Evolutionary conservation across 2,329 filamentous ascomycete genomes (phyloP).

Genomic region (Pseudopyrenochaeta lycopersici): DNA sequence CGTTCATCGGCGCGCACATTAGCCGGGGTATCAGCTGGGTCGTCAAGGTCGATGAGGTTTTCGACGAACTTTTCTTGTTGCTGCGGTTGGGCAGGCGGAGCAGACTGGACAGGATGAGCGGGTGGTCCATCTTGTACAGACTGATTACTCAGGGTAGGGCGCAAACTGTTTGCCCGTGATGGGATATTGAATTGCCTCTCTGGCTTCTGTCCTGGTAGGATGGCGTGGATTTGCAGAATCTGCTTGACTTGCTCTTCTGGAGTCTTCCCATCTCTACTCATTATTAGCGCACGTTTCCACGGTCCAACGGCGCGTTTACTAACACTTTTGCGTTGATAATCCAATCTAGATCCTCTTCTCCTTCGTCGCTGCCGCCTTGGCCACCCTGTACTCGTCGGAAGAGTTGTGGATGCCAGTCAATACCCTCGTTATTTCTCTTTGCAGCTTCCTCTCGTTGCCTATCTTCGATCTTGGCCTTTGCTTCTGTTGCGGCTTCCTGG

Average conservation of each 20-base stretch:
- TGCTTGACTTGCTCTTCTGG: constrained; percentile 79
- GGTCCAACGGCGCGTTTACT: constrained; percentile 35
- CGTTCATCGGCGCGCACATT: constrained; percentile 50
- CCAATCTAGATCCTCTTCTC: constrained; percentile 92
- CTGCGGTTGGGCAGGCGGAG: constrained; percentile 6
- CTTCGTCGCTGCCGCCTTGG: constrained; percentile 76
- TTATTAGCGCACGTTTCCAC: constrained; percentile 7
- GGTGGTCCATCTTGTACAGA: constrained; percentile 7
- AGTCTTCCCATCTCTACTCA: constrained; percentile 64
- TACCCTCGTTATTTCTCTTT: constrained; percentile 75
- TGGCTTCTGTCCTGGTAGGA: constrained; percentile 78
- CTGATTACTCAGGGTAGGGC: background rate
- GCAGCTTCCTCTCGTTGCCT: constrained; percentile 89
- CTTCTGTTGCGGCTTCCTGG: constrained; percentile 88
- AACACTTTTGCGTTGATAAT: constrained; percentile 90
- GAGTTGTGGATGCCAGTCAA: constrained; percentile 88
- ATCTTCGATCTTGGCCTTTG: constrained; percentile 97
- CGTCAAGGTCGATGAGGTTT: background rate
- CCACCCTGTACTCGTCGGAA: constrained; percentile 80
- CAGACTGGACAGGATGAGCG: constrained; percentile 13
- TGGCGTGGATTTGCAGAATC: constrained; percentile 85
- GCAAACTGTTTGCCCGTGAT: constrained; percentile 55
- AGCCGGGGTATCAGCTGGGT: no score
- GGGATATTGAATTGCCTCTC: constrained; percentile 63
- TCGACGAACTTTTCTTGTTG: background rate